A percentile compares a stretch with the other conserved stretches of the same genome.
phyloP scores from a whole-genome alignment of 2,329 filamentous ascomycete species.

The Xylariaceae sp. region DNA sequence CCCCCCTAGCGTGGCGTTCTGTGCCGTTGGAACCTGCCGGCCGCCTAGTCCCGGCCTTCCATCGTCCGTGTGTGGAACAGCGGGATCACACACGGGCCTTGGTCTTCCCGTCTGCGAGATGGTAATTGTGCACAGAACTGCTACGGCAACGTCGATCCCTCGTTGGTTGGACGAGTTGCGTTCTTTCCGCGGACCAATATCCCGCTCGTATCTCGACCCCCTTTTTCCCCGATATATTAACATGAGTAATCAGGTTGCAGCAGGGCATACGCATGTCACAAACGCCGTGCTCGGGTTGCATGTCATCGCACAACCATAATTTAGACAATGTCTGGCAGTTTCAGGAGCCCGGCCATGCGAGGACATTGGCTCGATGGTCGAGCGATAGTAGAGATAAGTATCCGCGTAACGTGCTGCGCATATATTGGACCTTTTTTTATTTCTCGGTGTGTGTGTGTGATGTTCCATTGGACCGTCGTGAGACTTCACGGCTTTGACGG shows the following conservation, averaged over 20 bases:
- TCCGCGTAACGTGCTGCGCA: neutral
- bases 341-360: constrained; percentile 4
- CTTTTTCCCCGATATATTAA: neutral
- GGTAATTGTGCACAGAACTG: constrained; percentile 7
- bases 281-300: neutral
- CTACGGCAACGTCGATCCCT: neutral
- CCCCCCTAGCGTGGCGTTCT: neutral
- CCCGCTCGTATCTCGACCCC: no score
- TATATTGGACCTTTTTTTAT: neutral
- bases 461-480: constrained; percentile 5
- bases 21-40: constrained; percentile 3
- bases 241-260: constrained; percentile 6
- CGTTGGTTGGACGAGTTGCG: constrained; percentile 7
- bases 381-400: neutral
- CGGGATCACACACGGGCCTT: constrained; percentile 6
- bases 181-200: no score
- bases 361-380: neutral
- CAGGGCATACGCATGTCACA: neutral
- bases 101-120: constrained; percentile 14
- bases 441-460: constrained; percentile 1
- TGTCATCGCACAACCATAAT: constrained; percentile 3
- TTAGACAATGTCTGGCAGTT: constrained; percentile 1
- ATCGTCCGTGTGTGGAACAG: neutral
- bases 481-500: neutral
- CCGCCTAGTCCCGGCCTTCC: constrained; percentile 1